Conservation (phyloP, 352 stramenopile species). For the Pythium aquatile region DNA sequence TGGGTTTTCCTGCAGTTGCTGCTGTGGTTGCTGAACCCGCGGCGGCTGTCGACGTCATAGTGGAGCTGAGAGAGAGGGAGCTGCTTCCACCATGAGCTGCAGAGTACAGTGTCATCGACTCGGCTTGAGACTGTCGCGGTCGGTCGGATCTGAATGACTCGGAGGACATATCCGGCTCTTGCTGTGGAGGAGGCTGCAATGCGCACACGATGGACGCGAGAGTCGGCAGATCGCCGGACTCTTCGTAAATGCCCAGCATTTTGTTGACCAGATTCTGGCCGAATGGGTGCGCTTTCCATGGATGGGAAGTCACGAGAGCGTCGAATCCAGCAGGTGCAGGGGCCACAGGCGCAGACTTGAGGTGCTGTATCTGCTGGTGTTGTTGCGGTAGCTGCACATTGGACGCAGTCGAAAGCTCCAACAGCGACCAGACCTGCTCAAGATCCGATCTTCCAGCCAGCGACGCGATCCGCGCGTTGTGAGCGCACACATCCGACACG, state of each 20-base stretch:
- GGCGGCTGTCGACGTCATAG: not conserved
- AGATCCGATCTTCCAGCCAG: conserved; percentile 65
- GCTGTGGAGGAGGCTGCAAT: conserved; percentile 20
- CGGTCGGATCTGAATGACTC: not conserved
- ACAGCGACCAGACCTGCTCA: conserved; percentile 78
- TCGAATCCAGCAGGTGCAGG: conserved; percentile 9
- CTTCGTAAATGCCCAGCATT: conserved; percentile 78
- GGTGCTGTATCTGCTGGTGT: conserved; percentile 19
- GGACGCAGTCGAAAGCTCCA: conserved; percentile 65
- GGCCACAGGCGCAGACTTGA: conserved; percentile 26
- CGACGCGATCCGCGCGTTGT: conserved; percentile 55
- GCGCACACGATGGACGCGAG: conserved; percentile 79
- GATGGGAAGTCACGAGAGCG: conserved; percentile 45
- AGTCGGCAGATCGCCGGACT: conserved; percentile 67
- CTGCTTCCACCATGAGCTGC: not conserved
- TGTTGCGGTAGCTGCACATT: conserved; percentile 37
- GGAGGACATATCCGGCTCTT: not conserved
- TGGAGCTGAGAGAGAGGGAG: not conserved
- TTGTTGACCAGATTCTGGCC: conserved; percentile 74
- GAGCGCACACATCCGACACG: conserved; percentile 48
- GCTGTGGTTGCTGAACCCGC: not conserved
- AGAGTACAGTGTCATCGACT: not conserved
- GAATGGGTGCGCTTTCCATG: conserved; percentile 81
- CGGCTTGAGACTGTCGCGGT: not conserved
- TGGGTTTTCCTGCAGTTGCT: not conserved